These are phyloP conservation scores for Platanthera guangdongensis DNA, from an alignment of 106 monocot genomes.

Conservation along the genomic window DNA sequence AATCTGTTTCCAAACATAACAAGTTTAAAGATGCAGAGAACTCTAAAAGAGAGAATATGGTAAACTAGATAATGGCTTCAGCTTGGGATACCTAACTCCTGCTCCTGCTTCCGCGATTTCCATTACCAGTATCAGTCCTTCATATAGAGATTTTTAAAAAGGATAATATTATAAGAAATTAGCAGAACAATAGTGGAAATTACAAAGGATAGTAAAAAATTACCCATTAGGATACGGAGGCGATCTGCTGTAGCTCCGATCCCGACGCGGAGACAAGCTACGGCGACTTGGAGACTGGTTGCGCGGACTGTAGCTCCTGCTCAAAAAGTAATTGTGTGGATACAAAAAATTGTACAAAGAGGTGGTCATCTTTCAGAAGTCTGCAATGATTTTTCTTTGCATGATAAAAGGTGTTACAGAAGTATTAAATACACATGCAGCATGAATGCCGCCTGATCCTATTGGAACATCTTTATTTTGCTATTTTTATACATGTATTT, in stretches of 20 bases:
- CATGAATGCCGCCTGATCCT: no score
- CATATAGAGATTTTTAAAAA: neutral
- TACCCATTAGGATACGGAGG: conserved; percentile 40
- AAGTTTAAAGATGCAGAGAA: conserved; percentile 2
- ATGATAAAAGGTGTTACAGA: no score
- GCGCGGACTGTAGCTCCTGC: conserved; percentile 69
- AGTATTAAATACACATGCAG: no score
- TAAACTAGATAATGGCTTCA: neutral
- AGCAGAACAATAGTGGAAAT: neutral
- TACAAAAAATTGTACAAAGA: neutral
- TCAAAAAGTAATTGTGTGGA: neutral
- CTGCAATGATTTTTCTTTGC: neutral
- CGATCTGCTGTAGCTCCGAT: conserved; percentile 71
- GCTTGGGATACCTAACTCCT: conserved; percentile 5
- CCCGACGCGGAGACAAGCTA: conserved; percentile 53
- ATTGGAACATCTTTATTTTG: no score
- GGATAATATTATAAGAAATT: neutral
- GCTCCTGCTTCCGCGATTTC: conserved; percentile 9
- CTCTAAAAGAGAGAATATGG: neutral
- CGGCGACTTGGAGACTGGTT: conserved; percentile 59
- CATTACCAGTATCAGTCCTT: neutral
- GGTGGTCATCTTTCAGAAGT: neutral
- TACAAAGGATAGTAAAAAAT: neutral
- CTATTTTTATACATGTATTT: no score
- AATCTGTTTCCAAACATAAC: neutral